phyloP scores from a whole-genome alignment of 768 basidiomycete species.

The Terana coerulea region DNA sequence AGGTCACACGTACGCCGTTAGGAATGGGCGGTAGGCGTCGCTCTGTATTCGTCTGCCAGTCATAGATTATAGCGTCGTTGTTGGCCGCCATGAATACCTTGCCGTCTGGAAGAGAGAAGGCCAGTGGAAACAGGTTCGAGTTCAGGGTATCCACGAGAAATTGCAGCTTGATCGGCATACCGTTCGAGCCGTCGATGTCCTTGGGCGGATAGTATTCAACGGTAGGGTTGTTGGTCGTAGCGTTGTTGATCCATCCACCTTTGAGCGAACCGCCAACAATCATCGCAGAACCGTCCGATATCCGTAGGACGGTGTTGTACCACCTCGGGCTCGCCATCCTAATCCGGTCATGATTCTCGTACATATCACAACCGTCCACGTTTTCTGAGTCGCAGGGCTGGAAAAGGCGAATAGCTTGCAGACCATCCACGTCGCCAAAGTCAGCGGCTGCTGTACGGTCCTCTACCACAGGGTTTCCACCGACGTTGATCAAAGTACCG shows the following conservation, averaged over 20 bases:
- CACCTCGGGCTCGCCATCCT: conserved; percentile 78
- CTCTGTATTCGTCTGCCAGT: conserved; percentile 66
- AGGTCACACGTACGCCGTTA: conserved; percentile 76
- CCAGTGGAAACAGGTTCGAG: conserved; percentile 81
- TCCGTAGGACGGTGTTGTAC: conserved; percentile 71
- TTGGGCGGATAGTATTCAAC: conserved; percentile 84
- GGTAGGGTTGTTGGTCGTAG: conserved; percentile 76
- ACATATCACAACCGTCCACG: conserved; percentile 51
- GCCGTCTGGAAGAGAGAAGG: conserved; percentile 67
- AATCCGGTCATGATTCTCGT: conserved; percentile 59
- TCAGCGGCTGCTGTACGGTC: conserved; percentile 61
- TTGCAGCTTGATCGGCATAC: conserved; percentile 56
- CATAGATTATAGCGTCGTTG: conserved; percentile 73
- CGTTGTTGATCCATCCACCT: conserved; percentile 86
- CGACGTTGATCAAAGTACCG: conserved; percentile 74
- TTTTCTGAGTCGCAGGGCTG: conserved; percentile 55
- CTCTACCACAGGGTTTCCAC: conserved; percentile 76
- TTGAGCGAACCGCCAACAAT: conserved; percentile 78
- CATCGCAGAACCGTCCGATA: conserved; percentile 78
- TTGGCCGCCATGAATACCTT: conserved; percentile 76
- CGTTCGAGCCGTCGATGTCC: conserved; percentile 59
- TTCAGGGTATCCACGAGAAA: conserved; percentile 72
- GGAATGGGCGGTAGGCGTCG: conserved; percentile 62
- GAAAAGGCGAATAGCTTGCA: conserved; percentile 71
- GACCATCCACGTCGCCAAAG: conserved; percentile 71